Conservation (phyloP, 2,329 filamentous ascomycete species). For the Arthrobotrys megalospora region DNA sequence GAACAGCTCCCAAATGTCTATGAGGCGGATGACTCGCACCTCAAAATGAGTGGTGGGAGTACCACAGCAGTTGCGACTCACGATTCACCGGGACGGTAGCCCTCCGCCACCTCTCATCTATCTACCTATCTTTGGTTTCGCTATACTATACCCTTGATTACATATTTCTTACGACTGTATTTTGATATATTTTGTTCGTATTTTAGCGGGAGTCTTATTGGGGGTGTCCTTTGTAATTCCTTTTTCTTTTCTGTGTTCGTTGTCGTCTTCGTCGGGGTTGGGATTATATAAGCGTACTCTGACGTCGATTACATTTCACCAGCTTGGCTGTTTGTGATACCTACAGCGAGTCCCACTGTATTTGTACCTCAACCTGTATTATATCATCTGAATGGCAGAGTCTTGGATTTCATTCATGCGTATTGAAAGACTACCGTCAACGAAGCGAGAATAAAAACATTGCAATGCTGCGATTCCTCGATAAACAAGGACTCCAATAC, state of each 20-base stretch:
- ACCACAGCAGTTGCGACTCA: constrained; percentile 53
- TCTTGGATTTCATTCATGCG: constrained; percentile 5
- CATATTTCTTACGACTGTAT: neutral
- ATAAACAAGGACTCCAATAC: neutral
- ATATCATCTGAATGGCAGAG: constrained; percentile 32
- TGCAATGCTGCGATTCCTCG: neutral
- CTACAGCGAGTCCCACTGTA: constrained; percentile 15
- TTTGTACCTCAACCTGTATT: constrained; percentile 27
- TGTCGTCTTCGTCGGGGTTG: neutral
- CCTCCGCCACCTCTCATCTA: neutral
- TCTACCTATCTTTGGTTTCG: neutral
- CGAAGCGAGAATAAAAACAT: neutral
- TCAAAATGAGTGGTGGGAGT: constrained; percentile 51
- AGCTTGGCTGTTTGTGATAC: neutral
- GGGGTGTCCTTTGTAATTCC: constrained; percentile 8
- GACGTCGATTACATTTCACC: constrained; percentile 7
- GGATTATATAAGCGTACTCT: neutral
- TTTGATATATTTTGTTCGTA: constrained; percentile 7
- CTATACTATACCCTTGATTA: constrained; percentile 4
- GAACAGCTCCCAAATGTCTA: constrained; percentile 47
- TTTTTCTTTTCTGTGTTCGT: neutral
- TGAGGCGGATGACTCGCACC: constrained; percentile 44
- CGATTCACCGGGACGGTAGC: constrained; percentile 41
- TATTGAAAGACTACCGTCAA: neutral
- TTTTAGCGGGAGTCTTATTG: constrained; percentile 48